phyloP scores from a whole-genome alignment of 495 filamentous ascomycete genomes.

The Hypoxylon fuscum region DNA sequence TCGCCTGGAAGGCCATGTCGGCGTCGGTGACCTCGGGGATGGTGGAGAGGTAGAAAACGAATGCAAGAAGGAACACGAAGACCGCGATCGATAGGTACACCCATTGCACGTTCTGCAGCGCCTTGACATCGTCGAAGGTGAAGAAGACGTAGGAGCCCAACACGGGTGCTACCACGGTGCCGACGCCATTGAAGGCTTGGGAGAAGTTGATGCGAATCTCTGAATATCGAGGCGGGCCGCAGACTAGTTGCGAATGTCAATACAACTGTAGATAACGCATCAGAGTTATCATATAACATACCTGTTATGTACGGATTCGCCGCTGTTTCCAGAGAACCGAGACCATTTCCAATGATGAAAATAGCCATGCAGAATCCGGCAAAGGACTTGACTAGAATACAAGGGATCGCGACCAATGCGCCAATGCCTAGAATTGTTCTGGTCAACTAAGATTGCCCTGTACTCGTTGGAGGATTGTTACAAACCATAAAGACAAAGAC shows the following conservation, averaged over 20 bases:
- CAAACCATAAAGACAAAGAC: slow-evolving; percentile 60
- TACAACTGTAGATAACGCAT: slow-evolving; percentile 31
- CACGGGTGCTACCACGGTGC: slow-evolving; percentile 69
- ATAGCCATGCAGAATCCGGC: slow-evolving; percentile 74
- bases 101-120: slow-evolving; percentile 72
- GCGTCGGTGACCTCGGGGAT: slow-evolving; percentile 81
- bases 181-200: slow-evolving; percentile 74
- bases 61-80: slow-evolving; percentile 72
- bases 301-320: slow-evolving; percentile 72
- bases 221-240: slow-evolving; percentile 72
- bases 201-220: slow-evolving; percentile 75
- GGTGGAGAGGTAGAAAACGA: slow-evolving; percentile 69
- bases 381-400: slow-evolving; percentile 61
- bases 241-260: slow-evolving; percentile 45
- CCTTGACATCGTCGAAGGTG: slow-evolving; percentile 59
- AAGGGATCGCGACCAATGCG: slow-evolving; percentile 53
- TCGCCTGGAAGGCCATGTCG: slow-evolving; percentile 68
- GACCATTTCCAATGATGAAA: slow-evolving; percentile 75
- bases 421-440: slow-evolving; percentile 32
- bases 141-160: slow-evolving; percentile 77
- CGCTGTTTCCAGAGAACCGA: slow-evolving; percentile 76
- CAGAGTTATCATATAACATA: slow-evolving; percentile 14
- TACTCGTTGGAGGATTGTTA: slow-evolving; percentile 50
- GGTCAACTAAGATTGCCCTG: not conserved
- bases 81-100: slow-evolving; percentile 76